Conservation (phyloP, 306 rosid genomes). For the Datisca glomerata region DNA sequence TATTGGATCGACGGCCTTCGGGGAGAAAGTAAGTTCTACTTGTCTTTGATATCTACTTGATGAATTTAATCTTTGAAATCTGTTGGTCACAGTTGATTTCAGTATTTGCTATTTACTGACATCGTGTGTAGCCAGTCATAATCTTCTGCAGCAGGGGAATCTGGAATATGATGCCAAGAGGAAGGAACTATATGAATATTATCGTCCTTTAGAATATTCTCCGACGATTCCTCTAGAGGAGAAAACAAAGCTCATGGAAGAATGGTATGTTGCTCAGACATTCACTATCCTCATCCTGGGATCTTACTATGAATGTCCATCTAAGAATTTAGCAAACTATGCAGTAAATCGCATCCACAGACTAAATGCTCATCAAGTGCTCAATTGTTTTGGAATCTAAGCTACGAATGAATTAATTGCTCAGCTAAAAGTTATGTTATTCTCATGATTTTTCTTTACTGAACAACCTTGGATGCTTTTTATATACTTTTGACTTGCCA, state of each 20-base stretch:
- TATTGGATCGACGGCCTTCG: constrained; percentile 67
- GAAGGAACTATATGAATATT: constrained; percentile 49
- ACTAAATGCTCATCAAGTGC: not conserved
- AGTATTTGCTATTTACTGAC: constrained; percentile 13
- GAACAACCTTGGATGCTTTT: not conserved
- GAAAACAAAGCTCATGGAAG: constrained; percentile 90
- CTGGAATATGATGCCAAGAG: constrained; percentile 64
- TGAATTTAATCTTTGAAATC: not conserved
- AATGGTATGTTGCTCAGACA: constrained; percentile 37
- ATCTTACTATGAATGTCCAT: no score
- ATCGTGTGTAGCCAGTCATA: constrained; percentile 60
- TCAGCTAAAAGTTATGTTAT: not conserved
- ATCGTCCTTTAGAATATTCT: constrained; percentile 83
- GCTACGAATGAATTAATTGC: not conserved
- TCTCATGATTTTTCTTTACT: constrained; percentile 1
- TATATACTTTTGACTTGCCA: not conserved
- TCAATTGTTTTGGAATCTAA: not conserved
- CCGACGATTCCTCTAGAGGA: constrained; percentile 57
- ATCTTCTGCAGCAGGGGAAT: constrained; percentile 73
- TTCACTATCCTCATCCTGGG: no score
- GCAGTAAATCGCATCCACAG: no score
- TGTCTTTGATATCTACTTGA: not conserved
- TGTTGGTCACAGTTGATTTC: constrained; percentile 7
- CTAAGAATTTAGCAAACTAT: no score
- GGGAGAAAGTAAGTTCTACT: constrained; percentile 53